A percentile compares a stretch with the other conserved stretches of the same genome.
Evolutionary conservation across 2,329 filamentous ascomycete species (phyloP).

Genomic region (Drechslerella stenobrocha): DNA sequence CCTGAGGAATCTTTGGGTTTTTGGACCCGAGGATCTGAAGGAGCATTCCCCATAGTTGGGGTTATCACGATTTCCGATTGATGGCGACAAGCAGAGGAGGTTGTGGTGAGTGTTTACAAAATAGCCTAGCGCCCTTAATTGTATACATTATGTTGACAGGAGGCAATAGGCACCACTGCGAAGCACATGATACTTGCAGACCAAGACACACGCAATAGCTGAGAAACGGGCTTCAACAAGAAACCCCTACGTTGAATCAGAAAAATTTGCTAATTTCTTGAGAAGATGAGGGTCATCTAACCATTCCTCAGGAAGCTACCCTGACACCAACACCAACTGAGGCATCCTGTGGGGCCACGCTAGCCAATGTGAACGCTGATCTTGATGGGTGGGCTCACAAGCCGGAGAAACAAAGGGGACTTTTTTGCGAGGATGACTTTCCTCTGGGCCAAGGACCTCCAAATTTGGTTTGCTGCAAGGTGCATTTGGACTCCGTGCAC

Average conservation of each 20-base stretch:
- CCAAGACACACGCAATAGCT: slow-evolving; percentile 37
- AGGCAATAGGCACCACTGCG: slow-evolving; percentile 44
- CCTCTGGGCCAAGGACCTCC: slow-evolving; percentile 40
- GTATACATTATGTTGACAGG: slow-evolving; percentile 43
- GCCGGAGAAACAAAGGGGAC: slow-evolving; percentile 37
- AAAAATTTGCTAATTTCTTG: slow-evolving; percentile 47
- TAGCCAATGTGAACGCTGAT: slow-evolving; percentile 48
- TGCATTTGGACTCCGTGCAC: no score
- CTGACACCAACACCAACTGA: slow-evolving; percentile 45
- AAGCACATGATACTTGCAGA: slow-evolving; percentile 46
- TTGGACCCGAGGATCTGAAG: slow-evolving; percentile 25
- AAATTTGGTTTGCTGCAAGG: slow-evolving; percentile 48
- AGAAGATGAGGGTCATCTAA: slow-evolving; percentile 47
- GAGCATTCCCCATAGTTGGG: slow-evolving; percentile 38
- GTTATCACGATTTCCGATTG: slow-evolving; percentile 36
- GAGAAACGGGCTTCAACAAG: slow-evolving; percentile 40
- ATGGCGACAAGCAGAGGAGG: slow-evolving; percentile 46
- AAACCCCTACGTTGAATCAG: slow-evolving; percentile 46
- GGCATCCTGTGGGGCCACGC: slow-evolving; percentile 43
- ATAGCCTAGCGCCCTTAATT: slow-evolving; percentile 1
- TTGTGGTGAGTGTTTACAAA: slow-evolving; percentile 22
- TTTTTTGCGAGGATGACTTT: slow-evolving; percentile 12
- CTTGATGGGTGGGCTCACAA: slow-evolving; percentile 30
- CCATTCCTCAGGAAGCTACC: slow-evolving; percentile 47
- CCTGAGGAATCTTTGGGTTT: slow-evolving; percentile 7